Base-by-base conservation (phyloP, 2,329 filamentous ascomycete species). In the Truncatella angustata region DNA sequence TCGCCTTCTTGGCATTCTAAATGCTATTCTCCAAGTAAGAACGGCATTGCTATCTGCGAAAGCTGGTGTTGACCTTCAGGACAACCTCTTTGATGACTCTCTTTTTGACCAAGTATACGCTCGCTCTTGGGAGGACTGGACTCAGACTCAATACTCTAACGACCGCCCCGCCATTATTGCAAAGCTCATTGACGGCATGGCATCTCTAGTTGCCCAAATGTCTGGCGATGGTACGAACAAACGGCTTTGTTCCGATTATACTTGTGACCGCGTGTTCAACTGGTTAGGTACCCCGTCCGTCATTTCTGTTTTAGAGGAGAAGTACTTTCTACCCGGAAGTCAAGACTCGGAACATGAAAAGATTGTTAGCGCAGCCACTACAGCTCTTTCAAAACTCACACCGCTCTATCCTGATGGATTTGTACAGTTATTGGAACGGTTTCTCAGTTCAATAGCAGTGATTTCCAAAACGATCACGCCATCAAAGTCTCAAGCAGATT, bases 1-100 rank as follows among this genome's bases (percentile, higher is more conserved):
- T n/a, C 77, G 81, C 53, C 69, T 84, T 1, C 59, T 83, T 2
- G 72, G 73, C 16, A 66, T 84, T 2, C 58, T 83, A 4, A 77
- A 78, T 48, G 75, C 78, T 1, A 63, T 82, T 6, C 64, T 84
- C 10, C 50, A 56, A 9, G 52, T 66, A 37, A 59, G 66, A 51
- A 57, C 59, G 26, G 57, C 58, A 21, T 48, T 67, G 4, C 35
- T 53, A 39, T 51, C 57, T 30, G 20, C 28, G 5, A 10, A 26
- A 9, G 23, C 20, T 16, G 11, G 16, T 4, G 12, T 9, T 14
- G 12, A 44, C 7, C 43, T 34, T 26, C 53, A 59, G n/a, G 64
- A 66, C 32, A 60, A 63, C 2, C 52, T 63, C 21, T 68, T 68
- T 23, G 64, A 65, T 2, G 64, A 68, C 49, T 40, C 53, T 4